Conservation (phyloP, 163 green algal genomes). For the Scenedesmus sp. region DNA sequence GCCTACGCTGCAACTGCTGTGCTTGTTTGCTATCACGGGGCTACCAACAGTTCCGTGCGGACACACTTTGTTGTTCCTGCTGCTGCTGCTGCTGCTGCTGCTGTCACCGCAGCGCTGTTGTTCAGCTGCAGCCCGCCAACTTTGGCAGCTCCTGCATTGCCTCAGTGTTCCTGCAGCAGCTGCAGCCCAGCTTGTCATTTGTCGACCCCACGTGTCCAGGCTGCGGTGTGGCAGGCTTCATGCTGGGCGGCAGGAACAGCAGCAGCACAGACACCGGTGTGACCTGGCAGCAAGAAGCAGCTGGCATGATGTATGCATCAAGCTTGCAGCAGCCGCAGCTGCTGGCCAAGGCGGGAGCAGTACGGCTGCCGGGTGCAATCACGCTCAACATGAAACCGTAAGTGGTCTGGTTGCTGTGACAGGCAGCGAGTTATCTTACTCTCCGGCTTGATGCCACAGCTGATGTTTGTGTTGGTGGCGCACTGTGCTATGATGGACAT, state of each 20-base stretch:
- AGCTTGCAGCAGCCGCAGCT: neutral
- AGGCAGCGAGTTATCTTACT: neutral
- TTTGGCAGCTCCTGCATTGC: conserved; percentile 28
- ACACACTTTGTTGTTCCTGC: neutral
- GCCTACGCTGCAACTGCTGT: too few relatives aligned
- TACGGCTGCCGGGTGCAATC: conserved; percentile 12
- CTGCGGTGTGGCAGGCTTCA: neutral
- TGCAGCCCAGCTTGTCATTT: conserved; percentile 42
- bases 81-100: neutral
- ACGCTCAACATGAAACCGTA: neutral
- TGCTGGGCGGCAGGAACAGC: conserved; percentile 20
- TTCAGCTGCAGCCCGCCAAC: neutral
- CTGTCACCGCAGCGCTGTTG: neutral
- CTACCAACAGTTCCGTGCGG: neutral
- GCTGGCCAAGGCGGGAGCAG: conserved; percentile 4
- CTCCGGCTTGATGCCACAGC: neutral
- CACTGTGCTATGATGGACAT: neutral
- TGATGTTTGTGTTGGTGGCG: neutral
- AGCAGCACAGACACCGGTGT: neutral
- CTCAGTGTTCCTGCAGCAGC: conserved; percentile 24
- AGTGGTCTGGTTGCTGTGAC: neutral
- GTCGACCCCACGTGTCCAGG: neutral
- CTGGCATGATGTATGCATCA: neutral
- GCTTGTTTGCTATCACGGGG: too few relatives aligned
- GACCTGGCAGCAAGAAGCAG: conserved; percentile 33